Evolutionary conservation across 225 moss, liverwort and hornwort genomes (phyloP).

Genomic region (Pseudoscleropodium purum): DNA sequence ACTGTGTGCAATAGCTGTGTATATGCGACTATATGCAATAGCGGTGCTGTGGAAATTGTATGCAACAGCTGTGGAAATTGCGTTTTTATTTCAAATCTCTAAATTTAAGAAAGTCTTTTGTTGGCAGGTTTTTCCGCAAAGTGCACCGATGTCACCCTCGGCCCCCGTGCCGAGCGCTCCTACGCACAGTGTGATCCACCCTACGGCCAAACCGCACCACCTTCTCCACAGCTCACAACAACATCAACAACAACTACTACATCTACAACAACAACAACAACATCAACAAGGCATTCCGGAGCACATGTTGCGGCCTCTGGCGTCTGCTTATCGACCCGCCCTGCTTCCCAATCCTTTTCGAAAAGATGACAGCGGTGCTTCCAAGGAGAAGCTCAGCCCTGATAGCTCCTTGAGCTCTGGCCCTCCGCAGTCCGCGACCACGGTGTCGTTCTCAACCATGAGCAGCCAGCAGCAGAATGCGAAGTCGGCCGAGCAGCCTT

Average conservation of each 20-base stretch:
- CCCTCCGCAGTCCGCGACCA: conserved; percentile 37
- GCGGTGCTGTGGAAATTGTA: not conserved
- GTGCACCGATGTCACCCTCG: conserved; percentile 12
- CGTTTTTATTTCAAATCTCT: not conserved
- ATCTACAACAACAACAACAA: not conserved
- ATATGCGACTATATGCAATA: not conserved
- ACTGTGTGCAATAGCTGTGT: not conserved
- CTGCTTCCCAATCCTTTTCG: conserved; percentile 23
- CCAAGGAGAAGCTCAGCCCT: conserved; percentile 34
- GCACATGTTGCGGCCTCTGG: conserved; percentile 13
- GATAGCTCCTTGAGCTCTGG: conserved; percentile 45
- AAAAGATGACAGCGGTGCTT: conserved; percentile 12
- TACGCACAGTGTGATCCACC: conserved; percentile 15
- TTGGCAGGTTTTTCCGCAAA: conserved; percentile 28
- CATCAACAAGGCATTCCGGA: conserved; percentile 20
- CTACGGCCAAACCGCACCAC: conserved; percentile 24
- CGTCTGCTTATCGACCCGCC: conserved; percentile 1
- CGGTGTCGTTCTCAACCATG: conserved; percentile 31
- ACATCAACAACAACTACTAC: not conserved
- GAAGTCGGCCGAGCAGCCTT: conserved; percentile 24
- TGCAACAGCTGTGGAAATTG: not conserved
- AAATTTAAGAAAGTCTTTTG: not conserved
- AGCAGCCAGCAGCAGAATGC: conserved; percentile 21
- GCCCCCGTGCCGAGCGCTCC: not conserved
- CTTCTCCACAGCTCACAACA: conserved; percentile 27